Conservation (phyloP, 768 basidiomycete species). For the Pleurotus djamor region DNA sequence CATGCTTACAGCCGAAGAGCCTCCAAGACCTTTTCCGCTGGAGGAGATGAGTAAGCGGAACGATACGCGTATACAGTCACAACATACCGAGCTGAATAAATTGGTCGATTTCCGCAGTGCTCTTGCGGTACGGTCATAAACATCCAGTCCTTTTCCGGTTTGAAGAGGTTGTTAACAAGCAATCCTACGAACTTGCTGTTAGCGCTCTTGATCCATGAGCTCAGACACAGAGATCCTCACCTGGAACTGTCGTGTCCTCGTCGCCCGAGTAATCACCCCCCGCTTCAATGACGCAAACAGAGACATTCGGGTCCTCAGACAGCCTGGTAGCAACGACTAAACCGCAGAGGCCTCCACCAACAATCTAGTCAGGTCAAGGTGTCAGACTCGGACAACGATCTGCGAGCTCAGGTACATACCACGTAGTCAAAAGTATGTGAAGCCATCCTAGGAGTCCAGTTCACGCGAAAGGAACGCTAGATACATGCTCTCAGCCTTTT, state of each 20-base stretch:
- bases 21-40: slow-evolving; percentile 4
- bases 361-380: background rate
- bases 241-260: background rate
- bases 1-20: background rate
- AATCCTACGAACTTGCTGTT: background rate
- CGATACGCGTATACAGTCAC: background rate
- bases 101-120: background rate
- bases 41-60: background rate
- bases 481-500: background rate
- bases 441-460: no score
- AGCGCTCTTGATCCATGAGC: background rate
- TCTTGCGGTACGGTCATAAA: background rate
- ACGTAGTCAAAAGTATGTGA: background rate
- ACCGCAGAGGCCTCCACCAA: slow-evolving; percentile 12
- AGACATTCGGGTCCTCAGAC: background rate
- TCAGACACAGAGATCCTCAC: background rate
- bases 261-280: background rate
- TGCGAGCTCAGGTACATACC: background rate
- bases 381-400: no score
- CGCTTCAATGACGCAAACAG: slow-evolving; percentile 2
- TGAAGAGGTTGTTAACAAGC: background rate
- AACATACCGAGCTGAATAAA: background rate
- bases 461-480: background rate
- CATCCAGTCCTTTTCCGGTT: background rate
- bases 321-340: background rate